Evolutionary conservation across 306 rosid genomes (phyloP).

Genomic region (Lagenaria siceraria): DNA sequence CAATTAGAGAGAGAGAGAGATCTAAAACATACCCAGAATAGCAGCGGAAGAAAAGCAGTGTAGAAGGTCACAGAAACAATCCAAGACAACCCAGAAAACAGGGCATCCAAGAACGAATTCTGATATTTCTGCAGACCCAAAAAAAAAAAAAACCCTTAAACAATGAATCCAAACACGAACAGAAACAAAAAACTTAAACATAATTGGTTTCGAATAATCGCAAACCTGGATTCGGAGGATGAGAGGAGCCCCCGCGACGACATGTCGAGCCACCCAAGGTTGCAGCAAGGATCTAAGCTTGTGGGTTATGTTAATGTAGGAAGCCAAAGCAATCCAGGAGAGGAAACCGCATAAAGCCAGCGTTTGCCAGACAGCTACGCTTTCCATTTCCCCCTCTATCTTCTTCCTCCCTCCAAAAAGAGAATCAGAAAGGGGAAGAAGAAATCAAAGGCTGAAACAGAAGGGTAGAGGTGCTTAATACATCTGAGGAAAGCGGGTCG

Average conservation of each 20-base stretch:
- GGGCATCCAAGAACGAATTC: conserved; percentile 44
- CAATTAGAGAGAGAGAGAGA: neutral
- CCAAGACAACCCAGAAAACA: conserved; percentile 70
- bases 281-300: conserved; percentile 67
- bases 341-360: conserved; percentile 47
- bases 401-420: conserved; percentile 11
- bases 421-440: conserved; percentile 8
- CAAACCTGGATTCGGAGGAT: conserved; percentile 75
- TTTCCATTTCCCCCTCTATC: conserved; percentile 36
- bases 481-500: neutral
- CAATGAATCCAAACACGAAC: neutral
- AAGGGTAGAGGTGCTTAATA: neutral
- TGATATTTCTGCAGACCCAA: conserved; percentile 37
- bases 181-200: neutral
- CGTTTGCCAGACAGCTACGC: conserved; percentile 52
- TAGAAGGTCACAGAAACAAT: conserved; percentile 89
- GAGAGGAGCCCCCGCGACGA: conserved; percentile 39
- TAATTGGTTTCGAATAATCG: neutral
- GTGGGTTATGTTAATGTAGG: conserved; percentile 52
- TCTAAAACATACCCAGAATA: conserved; percentile 62
- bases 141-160: neutral
- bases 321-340: conserved; percentile 43
- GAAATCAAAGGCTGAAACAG: neutral
- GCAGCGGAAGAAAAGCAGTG: conserved; percentile 88
- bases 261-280: conserved; percentile 54